Evolutionary conservation across 2,329 filamentous ascomycete genomes (phyloP).

Genomic region (Epichloe gansuensis): DNA sequence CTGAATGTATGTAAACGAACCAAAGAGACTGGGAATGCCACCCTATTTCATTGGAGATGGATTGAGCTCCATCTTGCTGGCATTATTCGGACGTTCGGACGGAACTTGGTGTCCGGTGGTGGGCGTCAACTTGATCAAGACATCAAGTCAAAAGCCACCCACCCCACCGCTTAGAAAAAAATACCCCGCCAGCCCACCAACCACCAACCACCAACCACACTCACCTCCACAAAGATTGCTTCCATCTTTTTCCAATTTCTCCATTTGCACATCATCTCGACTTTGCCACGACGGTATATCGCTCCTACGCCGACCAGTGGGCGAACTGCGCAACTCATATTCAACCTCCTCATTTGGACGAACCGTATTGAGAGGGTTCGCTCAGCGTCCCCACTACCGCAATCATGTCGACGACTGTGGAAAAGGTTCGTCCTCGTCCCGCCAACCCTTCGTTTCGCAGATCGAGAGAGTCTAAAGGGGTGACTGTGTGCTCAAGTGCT

Average conservation of each 20-base stretch:
- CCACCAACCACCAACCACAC: conserved; percentile 10
- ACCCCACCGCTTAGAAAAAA: conserved; percentile 15
- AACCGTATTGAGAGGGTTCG: background rate
- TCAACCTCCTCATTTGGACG: background rate
- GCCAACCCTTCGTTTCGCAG: background rate
- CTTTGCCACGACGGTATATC: background rate
- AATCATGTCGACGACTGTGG: conserved; percentile 91
- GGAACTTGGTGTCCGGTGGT: background rate
- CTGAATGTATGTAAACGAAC: conserved; percentile 1
- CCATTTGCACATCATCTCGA: no score
- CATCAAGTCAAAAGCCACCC: background rate
- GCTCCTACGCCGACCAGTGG: background rate
- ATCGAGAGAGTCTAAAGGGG: background rate
- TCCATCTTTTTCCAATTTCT: background rate
- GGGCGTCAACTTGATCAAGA: background rate
- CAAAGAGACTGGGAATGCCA: conserved; percentile 2
- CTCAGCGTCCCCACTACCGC: conserved; percentile 10
- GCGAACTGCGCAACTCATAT: background rate
- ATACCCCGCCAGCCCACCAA: conserved; percentile 25
- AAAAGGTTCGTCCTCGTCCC: conserved; percentile 57
- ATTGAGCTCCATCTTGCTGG: conserved; percentile 15
- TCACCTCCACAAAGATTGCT: conserved; percentile 2
- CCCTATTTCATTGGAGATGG: conserved; percentile 12
- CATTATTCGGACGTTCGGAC: background rate
- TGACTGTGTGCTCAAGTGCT: conserved; percentile 15